Evolutionary conservation across 495 filamentous ascomycete species (phyloP), one percentile per base, ranked within the genome.

Genomic region (Penicillium samsonianum): DNA sequence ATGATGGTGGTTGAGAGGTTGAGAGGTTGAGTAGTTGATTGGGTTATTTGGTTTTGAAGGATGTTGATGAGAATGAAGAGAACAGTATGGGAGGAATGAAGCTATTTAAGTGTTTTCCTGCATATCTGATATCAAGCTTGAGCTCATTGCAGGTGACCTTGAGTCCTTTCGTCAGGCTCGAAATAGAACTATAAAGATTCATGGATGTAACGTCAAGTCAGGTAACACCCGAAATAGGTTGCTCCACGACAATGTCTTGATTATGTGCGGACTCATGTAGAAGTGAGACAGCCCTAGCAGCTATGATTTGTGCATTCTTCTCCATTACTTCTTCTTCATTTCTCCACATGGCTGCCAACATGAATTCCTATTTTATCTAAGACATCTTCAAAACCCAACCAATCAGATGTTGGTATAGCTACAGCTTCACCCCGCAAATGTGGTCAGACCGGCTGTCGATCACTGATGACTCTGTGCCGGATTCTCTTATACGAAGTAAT

Each of bases 1-100:
- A 84, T 84, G 50, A 47, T 78, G 17, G 17, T 38, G 35, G 35
- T 38, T 38, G 35, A 31, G 3, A 6, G 9, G 6, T 28, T 46
- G 44, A n/a, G 45, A 6, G 9, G 6, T 28, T 46, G 44, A n/a
- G 45, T 11, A 1, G 2, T 28, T 33, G 45, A 23, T 8, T 26
- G 44, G 14, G 3, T 46, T 14, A 26, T n/a, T 46, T 46, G 7
- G 44, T 17, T 17, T 28, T 48, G 45, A 26, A 19, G 26, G 44
- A 30, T 28, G 44, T 47, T n/a, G 45, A 19, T 48, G 26, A 46
- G 12, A n/a, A 48, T 48, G 45, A 48, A 28, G 25, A 33, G 7
- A 5, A 12, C 6, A 30, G 9, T 12, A 23, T 5, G 41, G 45
- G 45, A 19, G 45, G 16, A 1, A 30, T 12, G 26, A 11, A 46